phyloP scores from a whole-genome alignment of 345 rosid species.

The Gossypium sturtianum region DNA sequence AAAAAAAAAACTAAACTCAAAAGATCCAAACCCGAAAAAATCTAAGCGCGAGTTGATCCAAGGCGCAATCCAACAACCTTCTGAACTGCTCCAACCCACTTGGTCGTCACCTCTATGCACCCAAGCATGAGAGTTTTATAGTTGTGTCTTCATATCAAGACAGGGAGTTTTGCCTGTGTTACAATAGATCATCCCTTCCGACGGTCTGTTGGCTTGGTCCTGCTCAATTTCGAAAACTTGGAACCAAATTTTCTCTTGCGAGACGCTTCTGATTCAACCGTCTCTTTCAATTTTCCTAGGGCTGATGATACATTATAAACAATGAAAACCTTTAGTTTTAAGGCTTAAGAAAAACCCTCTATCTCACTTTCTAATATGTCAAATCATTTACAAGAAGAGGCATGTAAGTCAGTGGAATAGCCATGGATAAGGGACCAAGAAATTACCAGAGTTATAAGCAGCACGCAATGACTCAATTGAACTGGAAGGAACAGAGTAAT shows the following conservation, averaged over 20 bases:
- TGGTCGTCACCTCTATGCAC: no score
- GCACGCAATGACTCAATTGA: conserved; percentile 45
- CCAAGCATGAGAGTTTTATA: neutral
- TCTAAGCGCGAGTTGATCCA: no score
- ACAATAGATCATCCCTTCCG: conserved; percentile 8
- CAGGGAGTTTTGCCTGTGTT: neutral
- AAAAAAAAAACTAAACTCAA: no score
- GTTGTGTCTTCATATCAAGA: neutral
- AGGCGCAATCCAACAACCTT: no score
- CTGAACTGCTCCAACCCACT: no score
- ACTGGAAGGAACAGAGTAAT: conserved; percentile 38
- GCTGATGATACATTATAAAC: conserved; percentile 34
- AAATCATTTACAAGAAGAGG: neutral
- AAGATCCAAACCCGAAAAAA: no score
- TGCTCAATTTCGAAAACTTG: conserved; percentile 36
- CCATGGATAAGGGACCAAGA: conserved; percentile 9
- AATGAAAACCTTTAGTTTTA: conserved; percentile 2
- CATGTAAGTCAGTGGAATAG: neutral
- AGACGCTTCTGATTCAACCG: conserved; percentile 58
- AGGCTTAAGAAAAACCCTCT: no score
- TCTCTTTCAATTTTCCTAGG: conserved; percentile 67
- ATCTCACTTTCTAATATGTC: neutral
- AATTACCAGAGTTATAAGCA: conserved; percentile 58
- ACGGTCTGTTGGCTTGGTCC: conserved; percentile 15
- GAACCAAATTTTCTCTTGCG: conserved; percentile 42